A percentile compares a stretch with the other conserved stretches of the same genome.
These are phyloP conservation scores for Syncephalastrum contaminatum DNA, from an alignment of 371 early-diverging fungal species.

Conservation along the genomic window DNA sequence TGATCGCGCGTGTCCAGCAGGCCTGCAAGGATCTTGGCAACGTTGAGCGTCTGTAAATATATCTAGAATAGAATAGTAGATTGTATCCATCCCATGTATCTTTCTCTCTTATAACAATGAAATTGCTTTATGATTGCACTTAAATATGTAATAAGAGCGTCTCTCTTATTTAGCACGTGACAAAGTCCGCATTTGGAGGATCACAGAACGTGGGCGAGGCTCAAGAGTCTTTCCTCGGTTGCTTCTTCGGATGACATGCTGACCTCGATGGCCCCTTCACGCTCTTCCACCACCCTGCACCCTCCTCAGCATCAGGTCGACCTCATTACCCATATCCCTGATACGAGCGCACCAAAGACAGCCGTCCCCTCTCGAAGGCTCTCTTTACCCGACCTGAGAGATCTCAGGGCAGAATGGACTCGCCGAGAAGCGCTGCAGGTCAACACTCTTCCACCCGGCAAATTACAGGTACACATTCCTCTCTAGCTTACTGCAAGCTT, in stretches of 20 bases:
- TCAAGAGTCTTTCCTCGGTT: slow-evolving; percentile 2
- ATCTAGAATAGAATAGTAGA: neutral
- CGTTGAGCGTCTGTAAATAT: slow-evolving; percentile 64
- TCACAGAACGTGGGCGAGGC: neutral
- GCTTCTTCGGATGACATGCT: slow-evolving; percentile 1
- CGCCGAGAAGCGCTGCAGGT: slow-evolving; percentile 14
- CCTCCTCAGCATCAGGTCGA: slow-evolving; percentile 7
- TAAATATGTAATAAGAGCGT: neutral
- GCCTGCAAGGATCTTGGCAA: slow-evolving; percentile 81
- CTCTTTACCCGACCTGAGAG: slow-evolving; percentile 34
- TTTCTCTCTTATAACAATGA: neutral
- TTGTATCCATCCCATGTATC: slow-evolving; percentile 3
- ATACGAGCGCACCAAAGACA: neutral
- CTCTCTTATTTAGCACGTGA: slow-evolving; percentile 1
- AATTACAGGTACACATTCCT: slow-evolving; percentile 24
- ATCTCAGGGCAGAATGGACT: slow-evolving; percentile 32
- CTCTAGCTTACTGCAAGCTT: too few relatives aligned
- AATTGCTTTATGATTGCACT: neutral
- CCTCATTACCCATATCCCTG: slow-evolving; percentile 1
- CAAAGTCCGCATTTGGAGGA: too few relatives aligned
- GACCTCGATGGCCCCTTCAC: slow-evolving; percentile 5
- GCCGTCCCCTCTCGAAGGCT: slow-evolving; percentile 19
- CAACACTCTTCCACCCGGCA: slow-evolving; percentile 20
- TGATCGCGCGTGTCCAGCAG: slow-evolving; percentile 75
- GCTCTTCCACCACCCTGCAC: slow-evolving; percentile 10